Evolutionary conservation across 352 stramenopile genomes (phyloP).

Genomic region (Globisporangium middletonii): DNA sequence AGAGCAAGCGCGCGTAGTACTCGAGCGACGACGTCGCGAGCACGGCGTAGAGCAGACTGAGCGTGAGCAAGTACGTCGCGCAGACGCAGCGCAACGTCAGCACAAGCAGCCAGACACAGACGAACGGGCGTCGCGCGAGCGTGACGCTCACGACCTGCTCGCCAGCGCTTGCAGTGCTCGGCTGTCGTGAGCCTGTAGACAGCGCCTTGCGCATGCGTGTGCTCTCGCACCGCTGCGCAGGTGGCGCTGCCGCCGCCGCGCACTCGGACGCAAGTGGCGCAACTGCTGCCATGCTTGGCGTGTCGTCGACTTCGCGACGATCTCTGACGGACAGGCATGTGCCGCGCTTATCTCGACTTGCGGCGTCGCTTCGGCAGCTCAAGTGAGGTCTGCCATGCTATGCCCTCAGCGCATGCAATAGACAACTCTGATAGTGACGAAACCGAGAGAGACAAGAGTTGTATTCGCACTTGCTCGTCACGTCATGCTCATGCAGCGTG

Average conservation of each 20-base stretch:
- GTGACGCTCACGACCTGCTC: slow-evolving; percentile 8
- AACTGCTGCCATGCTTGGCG: too few relatives aligned
- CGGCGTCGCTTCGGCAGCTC: too few relatives aligned
- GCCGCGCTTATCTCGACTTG: too few relatives aligned
- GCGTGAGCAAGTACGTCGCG: slow-evolving; percentile 5
- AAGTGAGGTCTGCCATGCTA: too few relatives aligned
- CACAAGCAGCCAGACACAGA: slow-evolving; percentile 7
- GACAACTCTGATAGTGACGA: too few relatives aligned
- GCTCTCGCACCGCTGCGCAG: background rate
- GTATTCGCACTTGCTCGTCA: background rate
- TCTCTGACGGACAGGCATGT: too few relatives aligned
- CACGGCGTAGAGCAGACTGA: slow-evolving; percentile 5
- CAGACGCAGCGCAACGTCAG: slow-evolving; percentile 3
- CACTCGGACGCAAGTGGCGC: too few relatives aligned
- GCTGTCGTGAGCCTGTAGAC: background rate
- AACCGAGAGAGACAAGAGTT: background rate
- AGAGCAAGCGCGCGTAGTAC: slow-evolving; percentile 15
- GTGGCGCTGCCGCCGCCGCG: too few relatives aligned
- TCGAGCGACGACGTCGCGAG: slow-evolving; percentile 9
- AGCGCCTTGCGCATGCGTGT: background rate
- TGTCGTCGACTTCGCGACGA: too few relatives aligned
- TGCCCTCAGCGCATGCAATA: too few relatives aligned
- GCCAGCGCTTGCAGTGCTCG: background rate
- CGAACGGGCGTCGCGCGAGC: slow-evolving; percentile 2
- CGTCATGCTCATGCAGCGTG: background rate